These are phyloP conservation scores for Leptographium flavum DNA, from an alignment of 2,329 filamentous ascomycete species.

Conservation along the genomic window DNA sequence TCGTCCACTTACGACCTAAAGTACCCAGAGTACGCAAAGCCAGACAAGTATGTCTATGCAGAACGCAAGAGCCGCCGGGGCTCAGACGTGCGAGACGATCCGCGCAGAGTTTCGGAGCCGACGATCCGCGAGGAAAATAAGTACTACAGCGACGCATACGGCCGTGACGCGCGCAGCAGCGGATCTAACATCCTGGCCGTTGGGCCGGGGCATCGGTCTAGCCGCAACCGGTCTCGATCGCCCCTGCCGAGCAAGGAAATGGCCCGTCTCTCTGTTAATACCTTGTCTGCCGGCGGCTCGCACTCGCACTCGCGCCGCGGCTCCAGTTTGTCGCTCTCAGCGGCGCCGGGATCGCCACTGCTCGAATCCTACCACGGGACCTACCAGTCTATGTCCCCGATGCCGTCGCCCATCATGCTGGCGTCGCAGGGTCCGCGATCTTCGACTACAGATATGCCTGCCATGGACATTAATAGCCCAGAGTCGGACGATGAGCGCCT, in stretches of 20 bases:
- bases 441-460: conserved; percentile 15
- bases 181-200: conserved; percentile 26
- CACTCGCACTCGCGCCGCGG: too few relatives aligned
- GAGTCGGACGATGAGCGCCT: conserved; percentile 26
- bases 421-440: conserved; percentile 37
- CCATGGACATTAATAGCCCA: conserved; percentile 37
- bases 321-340: conserved; percentile 30
- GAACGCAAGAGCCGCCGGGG: conserved; percentile 15
- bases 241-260: conserved; percentile 35
- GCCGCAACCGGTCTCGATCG: conserved; percentile 25
- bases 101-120: not conserved
- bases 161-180: conserved; percentile 21
- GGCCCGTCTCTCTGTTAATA: conserved; percentile 37
- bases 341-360: conserved; percentile 62
- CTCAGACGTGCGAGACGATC: not conserved
- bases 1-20: conserved; percentile 16
- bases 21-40: conserved; percentile 24
- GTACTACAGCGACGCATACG: conserved; percentile 16
- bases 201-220: conserved; percentile 18
- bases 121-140: conserved; percentile 10
- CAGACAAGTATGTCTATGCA: conserved; percentile 19
- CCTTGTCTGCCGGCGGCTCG: conserved; percentile 17
- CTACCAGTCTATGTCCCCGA: conserved; percentile 86
- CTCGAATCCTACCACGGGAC: conserved; percentile 88
- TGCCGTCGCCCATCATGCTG: conserved; percentile 67